phyloP scores from a whole-genome alignment of 352 stramenopile genomes.

The Halophytophthora polymorphica region DNA sequence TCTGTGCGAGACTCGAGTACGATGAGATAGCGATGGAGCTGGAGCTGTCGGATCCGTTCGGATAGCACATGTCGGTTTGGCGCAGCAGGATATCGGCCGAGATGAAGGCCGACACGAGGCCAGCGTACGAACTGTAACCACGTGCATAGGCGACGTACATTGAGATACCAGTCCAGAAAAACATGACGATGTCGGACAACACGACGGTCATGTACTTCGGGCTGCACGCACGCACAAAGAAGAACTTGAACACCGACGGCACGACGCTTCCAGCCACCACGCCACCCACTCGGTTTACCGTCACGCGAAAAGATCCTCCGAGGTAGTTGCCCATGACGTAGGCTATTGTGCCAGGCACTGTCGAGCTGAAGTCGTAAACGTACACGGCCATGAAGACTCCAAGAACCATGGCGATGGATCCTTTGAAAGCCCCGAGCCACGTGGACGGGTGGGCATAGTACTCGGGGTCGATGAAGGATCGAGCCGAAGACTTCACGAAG shows the following conservation, averaged over 20 bases:
- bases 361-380: constrained; percentile 64
- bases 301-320: constrained; percentile 69
- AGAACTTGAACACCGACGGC: constrained; percentile 79
- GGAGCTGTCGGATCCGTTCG: constrained; percentile 23
- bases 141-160: constrained; percentile 68
- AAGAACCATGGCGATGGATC: constrained; percentile 53
- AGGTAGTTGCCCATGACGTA: constrained; percentile 77
- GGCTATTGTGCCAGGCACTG: constrained; percentile 47
- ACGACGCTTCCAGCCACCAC: constrained; percentile 75
- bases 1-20: constrained; percentile 72
- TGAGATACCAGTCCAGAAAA: constrained; percentile 51
- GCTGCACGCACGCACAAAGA: constrained; percentile 63
- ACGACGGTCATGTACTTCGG: constrained; percentile 28
- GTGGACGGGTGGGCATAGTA: constrained; percentile 43
- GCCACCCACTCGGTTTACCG: constrained; percentile 70
- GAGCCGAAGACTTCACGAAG: constrained; percentile 46
- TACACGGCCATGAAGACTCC: constrained; percentile 72
- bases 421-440: constrained; percentile 51
- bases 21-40: constrained; percentile 52
- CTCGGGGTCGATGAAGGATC: constrained; percentile 40
- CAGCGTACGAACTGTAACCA: constrained; percentile 56
- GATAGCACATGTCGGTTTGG: constrained; percentile 48
- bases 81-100: constrained; percentile 53
- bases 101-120: constrained; percentile 64
- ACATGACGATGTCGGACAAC: constrained; percentile 42